Evolutionary conservation across 2,329 filamentous ascomycete genomes (phyloP).

Genomic region (Colletotrichum sp.): DNA sequence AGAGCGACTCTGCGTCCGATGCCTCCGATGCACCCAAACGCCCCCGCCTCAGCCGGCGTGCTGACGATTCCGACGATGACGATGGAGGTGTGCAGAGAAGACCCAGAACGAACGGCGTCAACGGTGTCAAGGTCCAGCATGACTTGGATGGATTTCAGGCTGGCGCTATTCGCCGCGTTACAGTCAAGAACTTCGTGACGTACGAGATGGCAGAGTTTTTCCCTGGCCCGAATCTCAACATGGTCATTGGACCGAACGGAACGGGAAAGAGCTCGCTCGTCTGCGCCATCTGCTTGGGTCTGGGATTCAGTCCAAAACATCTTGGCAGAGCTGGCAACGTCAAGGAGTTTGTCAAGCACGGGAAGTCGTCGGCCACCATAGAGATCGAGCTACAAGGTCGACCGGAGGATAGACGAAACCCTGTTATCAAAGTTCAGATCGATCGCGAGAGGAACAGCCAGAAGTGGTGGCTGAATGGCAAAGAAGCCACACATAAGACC

Average conservation of each 20-base stretch:
- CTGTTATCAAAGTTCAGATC: constrained; percentile 77
- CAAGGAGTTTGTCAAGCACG: constrained; percentile 93
- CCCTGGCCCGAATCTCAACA: constrained; percentile 91
- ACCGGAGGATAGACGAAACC: constrained; percentile 66
- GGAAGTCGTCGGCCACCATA: constrained; percentile 75
- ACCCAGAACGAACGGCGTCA: constrained; percentile 8
- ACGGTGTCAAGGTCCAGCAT: not conserved
- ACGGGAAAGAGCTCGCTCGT: constrained; percentile 98
- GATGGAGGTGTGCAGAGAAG: constrained; percentile 13
- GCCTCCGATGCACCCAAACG: constrained; percentile 39
- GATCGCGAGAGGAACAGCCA: constrained; percentile 81
- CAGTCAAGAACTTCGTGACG: constrained; percentile 89
- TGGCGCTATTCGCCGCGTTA: constrained; percentile 88
- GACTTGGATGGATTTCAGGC: constrained; percentile 58
- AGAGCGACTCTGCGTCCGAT: constrained; percentile 35
- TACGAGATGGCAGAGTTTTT: constrained; percentile 92
- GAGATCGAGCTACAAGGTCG: constrained; percentile 87
- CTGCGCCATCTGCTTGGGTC: constrained; percentile 91
- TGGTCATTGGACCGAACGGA: constrained; percentile 99
- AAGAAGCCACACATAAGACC: constrained; percentile 62
- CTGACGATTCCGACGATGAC: constrained; percentile 18
- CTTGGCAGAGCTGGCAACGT: constrained; percentile 85
- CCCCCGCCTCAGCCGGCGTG: constrained; percentile 32
- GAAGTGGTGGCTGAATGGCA: constrained; percentile 79
- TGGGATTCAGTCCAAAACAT: constrained; percentile 83